Conservation (phyloP, 2,329 filamentous ascomycete species). For the Fusarium armeniacum region DNA sequence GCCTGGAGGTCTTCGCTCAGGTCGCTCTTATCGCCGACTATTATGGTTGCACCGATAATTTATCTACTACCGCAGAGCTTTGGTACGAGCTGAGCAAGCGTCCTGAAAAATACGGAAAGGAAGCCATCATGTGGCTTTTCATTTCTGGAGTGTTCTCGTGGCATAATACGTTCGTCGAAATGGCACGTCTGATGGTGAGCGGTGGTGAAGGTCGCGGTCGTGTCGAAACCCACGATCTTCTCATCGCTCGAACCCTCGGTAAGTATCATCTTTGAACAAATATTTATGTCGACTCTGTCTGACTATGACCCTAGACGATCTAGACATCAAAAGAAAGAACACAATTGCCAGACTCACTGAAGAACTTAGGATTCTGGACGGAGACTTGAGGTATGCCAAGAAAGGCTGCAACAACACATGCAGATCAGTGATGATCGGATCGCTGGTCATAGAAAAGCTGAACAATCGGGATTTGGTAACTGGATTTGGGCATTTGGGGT, state of each 20-base stretch:
- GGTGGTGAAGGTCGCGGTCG: background rate
- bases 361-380: background rate
- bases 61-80: conserved; percentile 1
- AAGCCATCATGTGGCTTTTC: background rate
- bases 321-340: background rate
- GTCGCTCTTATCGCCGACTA: conserved; percentile 12
- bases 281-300: rapidly evolving
- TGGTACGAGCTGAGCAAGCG: background rate
- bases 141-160: background rate
- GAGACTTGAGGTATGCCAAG: background rate
- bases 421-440: background rate
- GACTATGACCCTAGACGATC: background rate
- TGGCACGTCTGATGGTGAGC: background rate
- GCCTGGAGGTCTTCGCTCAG: background rate
- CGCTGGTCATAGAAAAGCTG: background rate
- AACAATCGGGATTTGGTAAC: background rate
- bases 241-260: background rate
- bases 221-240: background rate
- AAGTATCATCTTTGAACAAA: background rate
- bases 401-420: background rate
- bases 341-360: background rate
- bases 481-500: too few species aligned
- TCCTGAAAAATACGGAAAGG: background rate
- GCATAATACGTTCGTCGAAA: rapidly evolving
- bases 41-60: conserved; percentile 10